Evolutionary conservation across 257 asterid species (phyloP).

Genomic region (Verbena officinalis): DNA sequence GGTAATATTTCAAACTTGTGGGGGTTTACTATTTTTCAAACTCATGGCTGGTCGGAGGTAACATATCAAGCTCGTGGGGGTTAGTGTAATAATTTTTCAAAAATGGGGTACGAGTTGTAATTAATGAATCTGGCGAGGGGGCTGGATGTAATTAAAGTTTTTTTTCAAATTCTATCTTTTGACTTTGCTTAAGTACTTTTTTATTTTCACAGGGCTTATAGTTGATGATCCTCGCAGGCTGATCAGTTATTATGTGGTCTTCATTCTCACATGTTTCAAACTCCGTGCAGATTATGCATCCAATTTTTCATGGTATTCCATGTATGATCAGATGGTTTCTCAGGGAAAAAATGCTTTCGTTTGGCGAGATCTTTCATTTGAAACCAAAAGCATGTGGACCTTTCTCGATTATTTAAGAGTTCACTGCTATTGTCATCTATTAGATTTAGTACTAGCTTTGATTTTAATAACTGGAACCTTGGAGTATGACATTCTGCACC

Average conservation of each 20-base stretch:
- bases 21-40: too few relatives aligned
- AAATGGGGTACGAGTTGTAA: too few relatives aligned
- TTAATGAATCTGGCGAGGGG: too few relatives aligned
- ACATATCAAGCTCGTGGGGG: too few relatives aligned
- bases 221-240: slow-evolving; percentile 77
- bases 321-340: slow-evolving; percentile 63
- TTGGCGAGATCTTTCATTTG: slow-evolving; percentile 75
- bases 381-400: slow-evolving; percentile 87
- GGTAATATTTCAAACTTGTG: too few relatives aligned
- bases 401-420: slow-evolving; percentile 71
- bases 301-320: slow-evolving; percentile 59
- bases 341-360: slow-evolving; percentile 71
- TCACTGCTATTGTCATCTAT: slow-evolving; percentile 74
- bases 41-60: too few relatives aligned
- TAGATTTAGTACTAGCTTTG: slow-evolving; percentile 73
- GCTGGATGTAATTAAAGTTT: background rate
- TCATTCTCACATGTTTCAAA: slow-evolving; percentile 69
- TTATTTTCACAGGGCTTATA: slow-evolving; percentile 50
- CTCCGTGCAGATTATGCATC: slow-evolving; percentile 66
- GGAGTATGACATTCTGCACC: slow-evolving; percentile 70
- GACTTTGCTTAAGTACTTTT: slow-evolving; percentile 1
- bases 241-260: slow-evolving; percentile 62
- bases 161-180: background rate
- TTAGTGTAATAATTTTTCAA: too few relatives aligned
- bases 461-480: slow-evolving; percentile 69